phyloP scores from a whole-genome alignment of 495 filamentous ascomycete genomes.

The Talaromyces liani region DNA sequence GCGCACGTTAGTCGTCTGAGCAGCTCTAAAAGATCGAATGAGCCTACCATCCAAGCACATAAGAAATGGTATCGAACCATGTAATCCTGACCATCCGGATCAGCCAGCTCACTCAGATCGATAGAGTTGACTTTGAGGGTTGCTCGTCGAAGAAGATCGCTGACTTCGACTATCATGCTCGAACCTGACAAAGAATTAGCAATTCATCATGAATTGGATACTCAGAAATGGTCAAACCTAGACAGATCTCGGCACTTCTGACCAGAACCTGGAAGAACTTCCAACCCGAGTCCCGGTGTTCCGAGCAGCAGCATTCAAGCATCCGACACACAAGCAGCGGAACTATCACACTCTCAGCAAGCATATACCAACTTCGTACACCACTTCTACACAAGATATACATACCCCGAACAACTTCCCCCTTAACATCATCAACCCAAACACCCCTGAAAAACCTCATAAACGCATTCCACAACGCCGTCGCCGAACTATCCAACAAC shows the following conservation, averaged over 20 bases:
- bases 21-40: neutral
- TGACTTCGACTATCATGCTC: conserved; percentile 46
- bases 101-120: conserved; percentile 22
- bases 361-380: too few species aligned
- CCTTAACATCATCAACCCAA: neutral
- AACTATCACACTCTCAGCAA: neutral
- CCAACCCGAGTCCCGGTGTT: neutral
- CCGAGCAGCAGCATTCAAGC: neutral
- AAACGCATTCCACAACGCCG: conserved; percentile 28
- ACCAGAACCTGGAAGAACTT: neutral
- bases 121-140: conserved; percentile 55
- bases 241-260: conserved; percentile 1
- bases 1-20: neutral
- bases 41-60: conserved; percentile 56
- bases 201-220: neutral
- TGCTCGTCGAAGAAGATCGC: conserved; percentile 54
- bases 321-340: neutral
- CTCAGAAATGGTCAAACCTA: neutral
- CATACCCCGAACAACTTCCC: neutral
- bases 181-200: conserved; percentile 32
- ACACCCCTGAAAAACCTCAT: conserved; percentile 5
- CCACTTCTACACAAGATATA: too few species aligned
- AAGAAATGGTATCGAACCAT: conserved; percentile 59
- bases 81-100: conserved; percentile 7
- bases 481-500: conserved; percentile 28